Conservation (phyloP, 2,329 filamentous ascomycete species). For the Aspergillus sp. region DNA sequence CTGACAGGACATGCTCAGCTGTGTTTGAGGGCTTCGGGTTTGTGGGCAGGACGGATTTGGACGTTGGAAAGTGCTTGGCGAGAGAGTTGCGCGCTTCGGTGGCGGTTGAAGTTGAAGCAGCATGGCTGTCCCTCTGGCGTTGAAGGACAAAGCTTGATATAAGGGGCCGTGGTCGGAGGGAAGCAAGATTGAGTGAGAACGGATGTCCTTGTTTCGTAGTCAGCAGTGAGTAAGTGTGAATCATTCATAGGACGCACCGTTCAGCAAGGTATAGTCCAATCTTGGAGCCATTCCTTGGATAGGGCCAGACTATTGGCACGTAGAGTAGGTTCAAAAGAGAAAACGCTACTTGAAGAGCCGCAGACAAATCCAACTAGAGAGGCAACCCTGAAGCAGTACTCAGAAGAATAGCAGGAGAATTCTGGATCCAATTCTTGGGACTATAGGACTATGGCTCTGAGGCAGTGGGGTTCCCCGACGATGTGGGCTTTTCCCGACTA, state of each 20-base stretch:
- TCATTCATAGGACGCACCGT: no score
- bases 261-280: no score
- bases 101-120: neutral
- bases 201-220: neutral
- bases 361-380: no score
- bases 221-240: no score
- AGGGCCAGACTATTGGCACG: no score
- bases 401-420: no score
- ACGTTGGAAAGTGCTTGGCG: neutral
- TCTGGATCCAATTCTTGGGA: no score
- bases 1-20: conserved; percentile 1
- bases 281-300: no score
- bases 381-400: no score
- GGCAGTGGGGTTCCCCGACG: neutral
- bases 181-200: neutral
- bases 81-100: neutral
- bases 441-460: no score
- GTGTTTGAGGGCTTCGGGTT: neutral
- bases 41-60: neutral
- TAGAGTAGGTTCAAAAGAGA: no score
- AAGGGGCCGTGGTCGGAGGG: neutral
- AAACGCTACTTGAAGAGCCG: no score
- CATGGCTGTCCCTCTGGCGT: neutral
- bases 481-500: conserved; percentile 4
- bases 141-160: neutral